Evolutionary conservation across 345 rosid species (phyloP).

Genomic region (Eucalyptus coolabah): DNA sequence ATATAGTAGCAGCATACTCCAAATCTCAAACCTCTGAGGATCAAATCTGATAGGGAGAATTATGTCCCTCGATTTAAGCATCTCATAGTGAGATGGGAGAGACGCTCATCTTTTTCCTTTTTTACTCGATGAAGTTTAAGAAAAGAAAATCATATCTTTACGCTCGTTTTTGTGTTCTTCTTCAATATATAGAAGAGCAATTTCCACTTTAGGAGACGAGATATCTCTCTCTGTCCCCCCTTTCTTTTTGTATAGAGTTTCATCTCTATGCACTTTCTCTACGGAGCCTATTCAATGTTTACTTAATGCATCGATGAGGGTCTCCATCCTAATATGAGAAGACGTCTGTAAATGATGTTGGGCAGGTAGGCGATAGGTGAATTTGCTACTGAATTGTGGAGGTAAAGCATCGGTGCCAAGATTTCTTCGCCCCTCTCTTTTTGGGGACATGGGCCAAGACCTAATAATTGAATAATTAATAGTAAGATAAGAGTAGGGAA

Average conservation of each 20-base stretch:
- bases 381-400: neutral
- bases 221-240: neutral
- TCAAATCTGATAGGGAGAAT: neutral
- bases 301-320: neutral
- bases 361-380: neutral
- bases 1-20: rapidly evolving
- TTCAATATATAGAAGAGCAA: neutral
- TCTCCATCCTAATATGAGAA: neutral
- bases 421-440: neutral
- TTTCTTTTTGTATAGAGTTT: neutral
- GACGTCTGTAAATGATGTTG: neutral
- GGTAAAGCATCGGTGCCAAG: neutral
- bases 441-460: neutral
- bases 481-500: neutral
- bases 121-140: neutral
- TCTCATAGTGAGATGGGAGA: neutral
- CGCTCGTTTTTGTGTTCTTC: neutral
- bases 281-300: neutral
- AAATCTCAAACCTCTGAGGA: neutral
- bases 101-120: neutral
- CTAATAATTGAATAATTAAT: neutral
- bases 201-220: neutral
- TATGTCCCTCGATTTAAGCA: neutral
- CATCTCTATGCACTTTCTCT: neutral
- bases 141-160: neutral